Percentiles rank a stretch among this genome's conserved stretches.
These are phyloP conservation scores for Candida peoriensis DNA, from an alignment of 805 yeast genomes.

Conservation along the genomic window DNA sequence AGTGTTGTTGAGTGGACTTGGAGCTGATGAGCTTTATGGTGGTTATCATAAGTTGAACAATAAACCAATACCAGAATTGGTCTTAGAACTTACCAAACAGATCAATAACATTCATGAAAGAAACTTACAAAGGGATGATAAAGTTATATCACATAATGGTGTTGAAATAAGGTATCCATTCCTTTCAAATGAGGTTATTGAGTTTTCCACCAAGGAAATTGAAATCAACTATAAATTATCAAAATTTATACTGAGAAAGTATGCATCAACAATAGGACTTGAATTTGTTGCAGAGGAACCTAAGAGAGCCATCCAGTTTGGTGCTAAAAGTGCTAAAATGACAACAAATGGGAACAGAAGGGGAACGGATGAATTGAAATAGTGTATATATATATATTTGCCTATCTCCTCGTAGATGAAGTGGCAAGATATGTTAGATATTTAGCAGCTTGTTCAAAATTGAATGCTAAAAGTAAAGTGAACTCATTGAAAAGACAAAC, in stretches of 20 bases:
- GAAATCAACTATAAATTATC: conserved; percentile 44
- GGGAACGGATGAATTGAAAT: conserved; percentile 54
- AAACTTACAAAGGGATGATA: conserved; percentile 87
- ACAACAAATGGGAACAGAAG: conserved; percentile 68
- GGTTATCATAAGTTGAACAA: conserved; percentile 84
- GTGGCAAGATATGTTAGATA: conserved; percentile 30
- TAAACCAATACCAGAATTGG: conserved; percentile 39
- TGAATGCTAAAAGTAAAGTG: conserved; percentile 37
- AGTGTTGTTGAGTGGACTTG: conserved; percentile 86
- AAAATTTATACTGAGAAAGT: conserved; percentile 55
- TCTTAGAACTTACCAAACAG: conserved; percentile 61
- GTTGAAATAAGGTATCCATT: conserved; percentile 88
- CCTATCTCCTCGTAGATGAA: conserved; percentile 3
- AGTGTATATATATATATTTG: too few species aligned
- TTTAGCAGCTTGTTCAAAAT: conserved; percentile 50
- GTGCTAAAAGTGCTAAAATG: conserved; percentile 93
- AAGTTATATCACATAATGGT: conserved; percentile 82
- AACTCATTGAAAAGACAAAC: conserved; percentile 36
- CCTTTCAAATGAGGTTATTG: conserved; percentile 58
- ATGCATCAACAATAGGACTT: conserved; percentile 52
- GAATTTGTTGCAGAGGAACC: conserved; percentile 62
- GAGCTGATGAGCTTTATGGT: conserved; percentile 96
- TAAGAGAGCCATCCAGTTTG: conserved; percentile 95
- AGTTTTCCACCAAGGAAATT: conserved; percentile 39
- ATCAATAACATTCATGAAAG: conserved; percentile 69